Evolutionary conservation across 768 basidiomycete species (phyloP).

Genomic region (Kwoniella sp.): DNA sequence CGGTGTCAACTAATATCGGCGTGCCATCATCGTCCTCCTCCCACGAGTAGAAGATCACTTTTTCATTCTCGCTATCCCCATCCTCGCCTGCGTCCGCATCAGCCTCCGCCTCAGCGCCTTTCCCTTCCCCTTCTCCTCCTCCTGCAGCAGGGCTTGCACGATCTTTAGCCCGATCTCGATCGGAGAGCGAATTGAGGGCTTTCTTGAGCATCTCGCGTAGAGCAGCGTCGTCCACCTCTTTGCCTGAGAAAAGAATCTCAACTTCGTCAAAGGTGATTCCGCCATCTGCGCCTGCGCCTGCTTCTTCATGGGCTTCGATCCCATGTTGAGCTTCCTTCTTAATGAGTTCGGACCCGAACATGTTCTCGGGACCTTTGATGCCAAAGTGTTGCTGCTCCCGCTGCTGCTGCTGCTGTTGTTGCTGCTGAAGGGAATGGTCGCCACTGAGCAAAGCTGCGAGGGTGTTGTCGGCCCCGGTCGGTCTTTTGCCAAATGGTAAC

Average conservation of each 20-base stretch:
- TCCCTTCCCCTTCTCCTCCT: not conserved
- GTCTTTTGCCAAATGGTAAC: slow-evolving; percentile 16
- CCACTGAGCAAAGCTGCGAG: not conserved
- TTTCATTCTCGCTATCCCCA: slow-evolving; percentile 4
- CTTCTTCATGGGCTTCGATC: no score
- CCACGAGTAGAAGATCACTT: slow-evolving; percentile 23
- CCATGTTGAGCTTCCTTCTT: no score
- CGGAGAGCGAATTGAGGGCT: slow-evolving; percentile 24
- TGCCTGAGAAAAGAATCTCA: slow-evolving; percentile 17
- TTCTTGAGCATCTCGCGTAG: slow-evolving; percentile 24
- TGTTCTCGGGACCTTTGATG: slow-evolving; percentile 9
- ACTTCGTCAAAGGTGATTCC: slow-evolving; percentile 5
- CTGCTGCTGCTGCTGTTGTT: not conserved
- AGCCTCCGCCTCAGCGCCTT: slow-evolving; percentile 3
- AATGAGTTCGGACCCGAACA: not conserved
- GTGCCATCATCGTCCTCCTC: slow-evolving; percentile 27
- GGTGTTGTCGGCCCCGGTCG: slow-evolving; percentile 13
- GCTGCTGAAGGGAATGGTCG: not conserved
- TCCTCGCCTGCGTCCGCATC: slow-evolving; percentile 7
- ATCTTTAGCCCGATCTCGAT: not conserved
- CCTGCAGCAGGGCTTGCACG: not conserved
- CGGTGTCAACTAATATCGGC: slow-evolving; percentile 23
- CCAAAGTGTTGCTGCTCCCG: slow-evolving; percentile 14
- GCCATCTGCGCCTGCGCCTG: not conserved
- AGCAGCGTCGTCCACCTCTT: slow-evolving; percentile 11